Evolutionary conservation across 306 rosid species (phyloP).

Genomic region (Inga oerstediana): DNA sequence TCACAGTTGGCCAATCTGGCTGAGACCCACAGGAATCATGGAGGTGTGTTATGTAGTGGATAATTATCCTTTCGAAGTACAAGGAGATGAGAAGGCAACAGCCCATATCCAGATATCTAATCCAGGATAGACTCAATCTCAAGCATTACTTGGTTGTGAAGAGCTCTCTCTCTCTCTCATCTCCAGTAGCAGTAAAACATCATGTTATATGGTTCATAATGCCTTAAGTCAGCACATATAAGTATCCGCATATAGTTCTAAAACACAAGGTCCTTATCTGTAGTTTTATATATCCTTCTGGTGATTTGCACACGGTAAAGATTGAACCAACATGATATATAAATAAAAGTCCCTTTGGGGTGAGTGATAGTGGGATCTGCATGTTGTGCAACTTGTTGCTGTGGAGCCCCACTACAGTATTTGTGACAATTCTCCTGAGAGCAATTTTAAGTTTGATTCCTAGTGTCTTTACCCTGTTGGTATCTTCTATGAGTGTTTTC

Average conservation of each 20-base stretch:
- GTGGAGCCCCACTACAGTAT: constrained; percentile 1
- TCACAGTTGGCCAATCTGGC: constrained; percentile 74
- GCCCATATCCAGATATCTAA: constrained; percentile 58
- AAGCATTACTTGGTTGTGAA: constrained; percentile 24
- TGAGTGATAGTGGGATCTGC: constrained; percentile 37
- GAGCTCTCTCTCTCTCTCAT: constrained; percentile 28
- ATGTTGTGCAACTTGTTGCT: constrained; percentile 39
- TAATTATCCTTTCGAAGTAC: constrained; percentile 50
- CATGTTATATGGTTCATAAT: constrained; percentile 35
- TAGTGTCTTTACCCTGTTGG: not conserved
- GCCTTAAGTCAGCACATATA: constrained; percentile 4
- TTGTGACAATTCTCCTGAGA: not conserved
- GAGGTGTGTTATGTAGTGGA: constrained; percentile 44
- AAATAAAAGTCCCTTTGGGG: not conserved
- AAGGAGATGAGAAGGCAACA: constrained; percentile 52
- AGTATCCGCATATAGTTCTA: constrained; percentile 23
- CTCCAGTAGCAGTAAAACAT: not conserved
- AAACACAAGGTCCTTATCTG: constrained; percentile 35
- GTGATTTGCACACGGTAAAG: constrained; percentile 33
- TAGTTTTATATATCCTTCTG: constrained; percentile 22
- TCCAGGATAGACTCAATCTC: constrained; percentile 48
- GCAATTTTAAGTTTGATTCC: not conserved
- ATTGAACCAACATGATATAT: constrained; percentile 18
- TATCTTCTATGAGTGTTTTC: not conserved
- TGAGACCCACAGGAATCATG: constrained; percentile 35